phyloP scores from a whole-genome alignment of 1,139 yeast species.

The Candida frijolesensis region DNA sequence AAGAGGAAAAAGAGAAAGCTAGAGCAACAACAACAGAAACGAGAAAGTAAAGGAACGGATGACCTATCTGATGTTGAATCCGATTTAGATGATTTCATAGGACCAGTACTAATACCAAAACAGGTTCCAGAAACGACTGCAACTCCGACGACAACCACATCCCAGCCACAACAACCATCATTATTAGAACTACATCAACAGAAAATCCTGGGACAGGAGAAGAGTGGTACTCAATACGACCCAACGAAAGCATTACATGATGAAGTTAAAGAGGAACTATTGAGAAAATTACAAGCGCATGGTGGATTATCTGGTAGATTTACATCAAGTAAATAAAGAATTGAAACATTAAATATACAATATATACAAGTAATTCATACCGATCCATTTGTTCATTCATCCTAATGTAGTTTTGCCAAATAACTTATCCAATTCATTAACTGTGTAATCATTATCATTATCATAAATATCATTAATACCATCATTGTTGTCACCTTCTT shows the following conservation, averaged over 20 bases:
- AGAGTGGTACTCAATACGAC: constrained; percentile 14
- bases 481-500: constrained; percentile 9
- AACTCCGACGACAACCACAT: neutral
- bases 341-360: neutral
- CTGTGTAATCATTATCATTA: constrained; percentile 6
- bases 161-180: constrained; percentile 7
- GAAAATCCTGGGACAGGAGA: constrained; percentile 10
- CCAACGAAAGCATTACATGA: constrained; percentile 16
- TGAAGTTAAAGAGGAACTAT: constrained; percentile 19
- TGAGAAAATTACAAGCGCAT: constrained; percentile 15
- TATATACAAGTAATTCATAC: neutral
- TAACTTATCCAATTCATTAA: constrained; percentile 31
- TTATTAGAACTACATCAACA: constrained; percentile 17
- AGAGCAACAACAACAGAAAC: neutral
- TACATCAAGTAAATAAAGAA: constrained; percentile 12
- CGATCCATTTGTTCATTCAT: neutral
- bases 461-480: constrained; percentile 12
- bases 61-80: constrained; percentile 5
- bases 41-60: neutral
- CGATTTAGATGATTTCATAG: constrained; percentile 12
- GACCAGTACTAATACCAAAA: constrained; percentile 8
- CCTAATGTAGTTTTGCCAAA: constrained; percentile 27
- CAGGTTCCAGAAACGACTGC: neutral
- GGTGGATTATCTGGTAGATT: constrained; percentile 18
- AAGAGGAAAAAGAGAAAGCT: constrained; percentile 2